Evolutionary conservation across 192 early-diverging fungal species (phyloP), one percentile per base, ranked within the genome.

Genomic region (Rhizophagus prolifer): DNA sequence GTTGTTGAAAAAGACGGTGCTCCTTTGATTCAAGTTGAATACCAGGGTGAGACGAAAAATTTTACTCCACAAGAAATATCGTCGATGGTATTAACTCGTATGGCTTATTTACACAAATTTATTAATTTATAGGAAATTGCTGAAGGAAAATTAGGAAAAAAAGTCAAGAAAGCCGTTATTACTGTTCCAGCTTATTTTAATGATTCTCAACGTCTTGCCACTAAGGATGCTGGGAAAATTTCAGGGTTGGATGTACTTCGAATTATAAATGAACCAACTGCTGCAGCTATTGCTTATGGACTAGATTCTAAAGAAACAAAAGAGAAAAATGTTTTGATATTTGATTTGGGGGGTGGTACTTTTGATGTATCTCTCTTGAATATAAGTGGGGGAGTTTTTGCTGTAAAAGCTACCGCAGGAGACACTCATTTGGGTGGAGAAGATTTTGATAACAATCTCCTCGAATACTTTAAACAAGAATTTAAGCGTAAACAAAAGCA

Each of bases 161-260:
- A 90, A 75, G 93, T 97, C 81, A 94, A 90, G 65, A 89, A 94
- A 82, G 96, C 95, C 75, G 94, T 97, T 79, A 90, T 98, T 84
- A 97, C 97, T 58, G 96, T 98, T 78, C 97, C 97, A 61, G 94
- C 93, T 76, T 94, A 95, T 86, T 94, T 94, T 86, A 95, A 95
- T 86, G 94, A 95, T 82, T 87, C 91, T 74, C 94, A 95, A 88
- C 92, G 94, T 86, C 92, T 65, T 77, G 93, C 94, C 62, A 95
- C 94, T 85, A 94, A 95, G 88, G 94, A 96, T 85, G 94, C 94
- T 68, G 94, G 94, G 85, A 79, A 78, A 83, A 96, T 96, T 82
- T 86, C 94, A 38, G 94, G 94, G 72, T 86, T 96, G 62, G 90
- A 94, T 66, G 91, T 96, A 72, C 89, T 93, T 82, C 92, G 94